Evolutionary conservation across 768 basidiomycete species (phyloP).

Genomic region (Antrodiella citrinella): DNA sequence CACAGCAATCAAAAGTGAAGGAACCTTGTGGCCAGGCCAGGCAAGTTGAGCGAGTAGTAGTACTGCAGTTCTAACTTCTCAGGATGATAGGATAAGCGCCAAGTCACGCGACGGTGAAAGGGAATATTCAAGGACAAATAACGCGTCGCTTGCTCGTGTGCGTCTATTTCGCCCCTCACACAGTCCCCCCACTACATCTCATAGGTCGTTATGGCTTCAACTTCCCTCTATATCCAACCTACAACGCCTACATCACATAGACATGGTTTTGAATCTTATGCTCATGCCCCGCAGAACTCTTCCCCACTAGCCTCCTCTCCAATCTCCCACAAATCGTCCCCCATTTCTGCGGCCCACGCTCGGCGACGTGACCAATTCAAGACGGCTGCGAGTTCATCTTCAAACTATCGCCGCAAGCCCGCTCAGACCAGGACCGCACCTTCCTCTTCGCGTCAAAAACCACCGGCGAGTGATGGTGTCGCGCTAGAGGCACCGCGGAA

Average conservation of each 20-base stretch:
- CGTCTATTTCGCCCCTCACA: not conserved
- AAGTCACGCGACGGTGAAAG: not conserved
- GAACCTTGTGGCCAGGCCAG: too few relatives aligned
- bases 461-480: not conserved
- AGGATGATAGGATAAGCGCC: not conserved
- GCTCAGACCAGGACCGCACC: not conserved
- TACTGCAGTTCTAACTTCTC: too few relatives aligned
- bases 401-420: not conserved
- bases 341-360: slow-evolving; percentile 33
- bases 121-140: not conserved
- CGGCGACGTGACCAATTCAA: slow-evolving; percentile 56
- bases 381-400: slow-evolving; percentile 23
- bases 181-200: not conserved
- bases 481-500: slow-evolving; percentile 18
- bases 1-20: too few relatives aligned
- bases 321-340: slow-evolving; percentile 29
- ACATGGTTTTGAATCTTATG: not conserved
- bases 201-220: not conserved
- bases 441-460: not conserved
- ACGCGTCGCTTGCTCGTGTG: slow-evolving; percentile 1
- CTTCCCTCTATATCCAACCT: slow-evolving; percentile 3
- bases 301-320: slow-evolving; percentile 39
- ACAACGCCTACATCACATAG: slow-evolving; percentile 7
- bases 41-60: too few relatives aligned
- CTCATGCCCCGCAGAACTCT: slow-evolving; percentile 19